Base-by-base conservation (phyloP, 768 basidiomycete species). In the Phylloporus scabripes region DNA sequence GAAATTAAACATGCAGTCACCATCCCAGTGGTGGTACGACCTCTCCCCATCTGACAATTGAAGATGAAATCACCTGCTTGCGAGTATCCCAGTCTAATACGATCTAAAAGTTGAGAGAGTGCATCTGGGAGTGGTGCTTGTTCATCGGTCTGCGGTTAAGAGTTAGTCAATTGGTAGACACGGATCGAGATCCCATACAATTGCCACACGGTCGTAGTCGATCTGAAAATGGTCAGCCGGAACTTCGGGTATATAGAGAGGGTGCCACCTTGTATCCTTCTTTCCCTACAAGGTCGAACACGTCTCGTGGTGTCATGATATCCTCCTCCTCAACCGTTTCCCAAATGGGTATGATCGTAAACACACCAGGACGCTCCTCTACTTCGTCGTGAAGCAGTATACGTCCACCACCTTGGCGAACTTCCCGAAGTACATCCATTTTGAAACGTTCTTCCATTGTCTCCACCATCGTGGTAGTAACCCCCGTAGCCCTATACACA, bases 41-140 rank as follows among this genome's bases (percentile, higher is more conserved):
- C 87, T 48, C 87, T 74, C 20, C 90, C 90, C 92, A 97, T 95
- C 67, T 98, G 96, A 67, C 96, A 99, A 58, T 98, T 98, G 73
- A 96, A 97, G 40, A 92, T 71, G 57, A 92, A 87, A 57, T 91
- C 90, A 4, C 82, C 86, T 1, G 82, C 79, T 24, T 76, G 72
- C 1, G 76, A 68, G 39, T 83, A 54, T 47, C 77, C 75, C 50
- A 74, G 60, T 63, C 77, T 76, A 5, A 97, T 78, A 29, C 93
- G 81, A 21, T 82, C 79, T 23, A 95, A 72, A 36, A 99, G 74
- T 46, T 87, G 83, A 18, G 77, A 81, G 17, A 97, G 78, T 5
- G 92, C 91, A 36, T 76, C 87, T 0, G 96, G 96, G 15, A 98
- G 74, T 0, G 95, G 95, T 0, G 94, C 92, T 71, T 95, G 94